Conservation (phyloP, 116 monocot genomes). For the Iris pallida region DNA sequence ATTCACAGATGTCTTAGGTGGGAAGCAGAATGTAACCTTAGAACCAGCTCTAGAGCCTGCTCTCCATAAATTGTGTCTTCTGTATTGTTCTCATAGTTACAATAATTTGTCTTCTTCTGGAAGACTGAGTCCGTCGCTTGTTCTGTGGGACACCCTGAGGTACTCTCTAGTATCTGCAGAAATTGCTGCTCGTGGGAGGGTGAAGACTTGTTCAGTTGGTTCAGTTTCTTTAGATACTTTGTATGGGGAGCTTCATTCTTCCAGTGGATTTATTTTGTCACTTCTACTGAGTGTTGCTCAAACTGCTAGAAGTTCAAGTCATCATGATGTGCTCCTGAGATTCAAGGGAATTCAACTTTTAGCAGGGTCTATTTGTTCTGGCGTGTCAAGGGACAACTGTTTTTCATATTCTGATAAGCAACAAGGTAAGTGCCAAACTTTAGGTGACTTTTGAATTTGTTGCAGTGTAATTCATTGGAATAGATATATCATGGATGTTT, state of each 20-base stretch:
- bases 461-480: no score
- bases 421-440: constrained; percentile 24
- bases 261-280: constrained; percentile 59
- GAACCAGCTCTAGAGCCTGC: constrained; percentile 42
- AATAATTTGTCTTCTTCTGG: constrained; percentile 27
- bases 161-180: constrained; percentile 72
- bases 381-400: constrained; percentile 18
- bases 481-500: not conserved
- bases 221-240: constrained; percentile 31
- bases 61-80: constrained; percentile 33
- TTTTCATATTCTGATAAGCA: constrained; percentile 19
- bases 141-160: constrained; percentile 77
- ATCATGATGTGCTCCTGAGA: constrained; percentile 49
- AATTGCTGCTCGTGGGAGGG: constrained; percentile 63
- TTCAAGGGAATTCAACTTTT: constrained; percentile 65
- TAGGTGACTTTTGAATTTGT: no score
- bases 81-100: constrained; percentile 47
- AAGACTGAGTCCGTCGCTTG: constrained; percentile 40
- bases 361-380: constrained; percentile 56
- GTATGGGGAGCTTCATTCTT: constrained; percentile 46
- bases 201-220: constrained; percentile 17
- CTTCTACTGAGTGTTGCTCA: constrained; percentile 50
- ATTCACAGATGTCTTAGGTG: constrained; percentile 32
- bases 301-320: constrained; percentile 31
- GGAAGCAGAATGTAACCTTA: constrained; percentile 21